Evolutionary conservation across 2,329 filamentous ascomycete genomes (phyloP), one percentile per base, ranked within the genome.

Genomic region (Diaporthe longicolla): DNA sequence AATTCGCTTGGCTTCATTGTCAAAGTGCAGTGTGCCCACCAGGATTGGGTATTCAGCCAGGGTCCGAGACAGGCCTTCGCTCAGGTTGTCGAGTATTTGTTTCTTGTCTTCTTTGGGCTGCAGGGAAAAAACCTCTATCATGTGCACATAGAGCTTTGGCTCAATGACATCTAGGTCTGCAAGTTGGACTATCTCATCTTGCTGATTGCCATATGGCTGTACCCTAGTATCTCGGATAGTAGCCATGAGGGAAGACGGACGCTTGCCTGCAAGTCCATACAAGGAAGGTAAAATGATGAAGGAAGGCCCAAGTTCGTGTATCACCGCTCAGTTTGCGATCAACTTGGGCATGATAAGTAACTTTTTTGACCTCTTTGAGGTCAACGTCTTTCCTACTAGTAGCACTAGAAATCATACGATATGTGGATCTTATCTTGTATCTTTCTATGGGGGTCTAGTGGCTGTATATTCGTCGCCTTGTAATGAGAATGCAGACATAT

Each of bases 51-150:
- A 66, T 21, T 71, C 68, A 24, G 58, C 66, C 4, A 74, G 68
- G 15, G 72, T 71, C 21, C 52, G 59, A 40, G 48, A 55, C 32
- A 74, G 69, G 45, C 72, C 66, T 6, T 43, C 26, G n/a, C 17
- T 52, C 6, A 74, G 50, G 15, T 68, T 45, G 2, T 32, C 17
- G 48, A 71, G 32, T n/a, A 74, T 55, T 11, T 71, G 35, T 9
- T 52, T 37, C 58, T 43, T 71, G 52, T 58, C 35, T 37, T 59
- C 69, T 15, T 58, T 54, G 26, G 32, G 26, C n/a, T 19, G n/a
- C 21, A 71, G 32, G 37, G 57, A n/a, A 37, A 74, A 74, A 32
- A 74, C 40, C 50, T 74, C 72, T 40, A 71, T 66, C 58, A 74
- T 71, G 15, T 66, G 59, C 11, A 74, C 72, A 37, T 71, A 74